Conservation (phyloP, 2,329 filamentous ascomycete species). For the Cytospora chrysosperma region DNA sequence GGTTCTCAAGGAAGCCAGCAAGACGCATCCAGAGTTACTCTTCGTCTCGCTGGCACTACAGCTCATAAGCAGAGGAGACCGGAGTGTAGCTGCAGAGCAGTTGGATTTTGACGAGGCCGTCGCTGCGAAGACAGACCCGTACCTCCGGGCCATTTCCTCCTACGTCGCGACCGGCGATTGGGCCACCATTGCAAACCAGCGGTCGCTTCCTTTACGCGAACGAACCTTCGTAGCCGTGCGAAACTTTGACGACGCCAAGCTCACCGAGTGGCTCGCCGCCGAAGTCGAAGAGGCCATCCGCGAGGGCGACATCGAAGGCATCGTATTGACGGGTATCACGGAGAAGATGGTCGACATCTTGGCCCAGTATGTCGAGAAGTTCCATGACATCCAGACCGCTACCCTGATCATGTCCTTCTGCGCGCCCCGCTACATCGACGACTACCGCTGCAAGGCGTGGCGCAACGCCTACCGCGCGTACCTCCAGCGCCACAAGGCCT, state of each 20-base stretch:
- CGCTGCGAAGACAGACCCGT: conserved; percentile 69
- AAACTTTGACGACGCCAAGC: conserved; percentile 60
- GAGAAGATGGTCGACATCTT: conserved; percentile 72
- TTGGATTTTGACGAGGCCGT: conserved; percentile 59
- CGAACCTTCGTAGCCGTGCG: conserved; percentile 71
- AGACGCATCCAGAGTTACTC: conserved; percentile 60
- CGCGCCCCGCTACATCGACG: conserved; percentile 73
- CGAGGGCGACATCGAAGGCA: conserved; percentile 72
- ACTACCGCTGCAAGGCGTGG: conserved; percentile 73
- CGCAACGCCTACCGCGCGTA: conserved; percentile 69
- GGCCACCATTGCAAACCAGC: conserved; percentile 70
- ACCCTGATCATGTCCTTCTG: conserved; percentile 73
- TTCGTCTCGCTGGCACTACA: conserved; percentile 69
- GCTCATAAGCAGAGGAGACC: conserved; percentile 54
- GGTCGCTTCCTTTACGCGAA: conserved; percentile 71
- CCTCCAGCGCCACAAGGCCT: conserved; percentile 69
- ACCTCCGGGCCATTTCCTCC: conserved; percentile 75
- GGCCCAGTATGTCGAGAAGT: conserved; percentile 72
- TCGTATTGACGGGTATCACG: conserved; percentile 75
- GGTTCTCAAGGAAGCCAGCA: conserved; percentile 66
- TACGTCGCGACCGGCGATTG: conserved; percentile 77
- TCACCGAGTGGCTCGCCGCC: conserved; percentile 66
- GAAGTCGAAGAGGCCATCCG: conserved; percentile 60
- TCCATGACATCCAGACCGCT: conserved; percentile 76
- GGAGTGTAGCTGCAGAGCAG: conserved; percentile 45